Percentiles rank a stretch among this genome's conserved stretches.
Evolutionary conservation across 192 early-diverging fungal species (phyloP).

Genomic region (Entophlyctis luteolus): DNA sequence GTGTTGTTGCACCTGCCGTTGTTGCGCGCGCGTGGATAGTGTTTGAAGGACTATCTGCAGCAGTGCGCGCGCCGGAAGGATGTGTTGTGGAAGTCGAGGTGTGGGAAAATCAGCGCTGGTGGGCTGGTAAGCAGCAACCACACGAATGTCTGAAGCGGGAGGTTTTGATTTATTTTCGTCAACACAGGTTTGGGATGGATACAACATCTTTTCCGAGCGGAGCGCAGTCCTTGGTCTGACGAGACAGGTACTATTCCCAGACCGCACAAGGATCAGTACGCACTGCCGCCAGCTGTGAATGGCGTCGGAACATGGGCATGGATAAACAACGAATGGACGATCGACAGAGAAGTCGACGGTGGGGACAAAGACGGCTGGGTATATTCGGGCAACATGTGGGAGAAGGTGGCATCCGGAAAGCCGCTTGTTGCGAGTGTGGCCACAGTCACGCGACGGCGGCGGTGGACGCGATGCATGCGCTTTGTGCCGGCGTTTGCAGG

Average conservation of each 20-base stretch:
- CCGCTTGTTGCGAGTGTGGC: too few relatives aligned
- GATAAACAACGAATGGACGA: constrained; percentile 55
- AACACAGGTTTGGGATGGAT: constrained; percentile 64
- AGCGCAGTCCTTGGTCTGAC: constrained; percentile 67
- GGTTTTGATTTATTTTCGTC: not conserved
- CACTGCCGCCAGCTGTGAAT: constrained; percentile 44
- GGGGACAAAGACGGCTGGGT: constrained; percentile 57
- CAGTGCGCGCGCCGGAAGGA: constrained; percentile 1
- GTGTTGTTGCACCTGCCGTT: constrained; percentile 34
- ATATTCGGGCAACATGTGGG: constrained; percentile 69
- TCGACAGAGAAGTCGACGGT: constrained; percentile 36
- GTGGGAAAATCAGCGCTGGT: constrained; percentile 80
- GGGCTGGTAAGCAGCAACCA: constrained; percentile 41
- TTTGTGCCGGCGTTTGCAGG: constrained; percentile 12
- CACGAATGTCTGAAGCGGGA: not conserved
- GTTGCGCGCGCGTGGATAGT: constrained; percentile 35
- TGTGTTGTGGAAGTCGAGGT: constrained; percentile 33
- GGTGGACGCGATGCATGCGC: constrained; percentile 56
- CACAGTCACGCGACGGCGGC: constrained; percentile 59
- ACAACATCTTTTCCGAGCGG: constrained; percentile 56
- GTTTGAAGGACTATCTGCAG: constrained; percentile 31
- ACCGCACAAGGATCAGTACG: constrained; percentile 52
- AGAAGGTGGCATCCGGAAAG: constrained; percentile 40
- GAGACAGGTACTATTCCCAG: constrained; percentile 49
- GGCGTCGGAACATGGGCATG: constrained; percentile 44